phyloP scores from a whole-genome alignment of 805 yeast species.

The Saccharomycopsis sp. region DNA sequence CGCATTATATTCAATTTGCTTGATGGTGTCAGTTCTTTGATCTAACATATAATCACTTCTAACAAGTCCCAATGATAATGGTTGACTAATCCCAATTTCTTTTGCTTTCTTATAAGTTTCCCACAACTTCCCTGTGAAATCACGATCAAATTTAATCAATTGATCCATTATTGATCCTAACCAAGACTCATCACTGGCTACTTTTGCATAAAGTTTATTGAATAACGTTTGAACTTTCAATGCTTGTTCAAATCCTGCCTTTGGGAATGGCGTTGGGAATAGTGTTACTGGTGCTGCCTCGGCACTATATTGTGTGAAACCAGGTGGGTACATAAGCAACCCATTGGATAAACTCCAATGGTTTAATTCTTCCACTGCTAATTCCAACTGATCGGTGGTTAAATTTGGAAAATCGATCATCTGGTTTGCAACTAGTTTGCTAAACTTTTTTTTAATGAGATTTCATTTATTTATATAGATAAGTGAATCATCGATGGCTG shows the following conservation, averaged over 20 bases:
- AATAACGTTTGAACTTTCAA: conserved; percentile 55
- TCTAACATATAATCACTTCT: conserved; percentile 85
- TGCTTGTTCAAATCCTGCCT: conserved; percentile 57
- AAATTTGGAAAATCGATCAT: conserved; percentile 31
- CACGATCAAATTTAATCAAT: conserved; percentile 54
- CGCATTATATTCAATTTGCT: conserved; percentile 95
- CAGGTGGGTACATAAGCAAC: conserved; percentile 69
- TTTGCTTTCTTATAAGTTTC: conserved; percentile 47
- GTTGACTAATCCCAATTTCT: conserved; percentile 48
- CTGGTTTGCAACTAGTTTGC: no score
- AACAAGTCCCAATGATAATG: conserved; percentile 73
- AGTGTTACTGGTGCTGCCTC: conserved; percentile 80
- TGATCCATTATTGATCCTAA: conserved; percentile 46
- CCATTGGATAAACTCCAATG: conserved; percentile 84
- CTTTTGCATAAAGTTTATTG: conserved; percentile 67
- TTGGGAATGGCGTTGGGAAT: conserved; percentile 86
- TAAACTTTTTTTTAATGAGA: no score
- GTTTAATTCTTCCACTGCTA: conserved; percentile 40
- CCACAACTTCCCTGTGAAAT: conserved; percentile 78
- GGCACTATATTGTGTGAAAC: conserved; percentile 38
- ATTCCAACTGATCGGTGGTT: conserved; percentile 24
- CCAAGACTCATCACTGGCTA: conserved; percentile 53
- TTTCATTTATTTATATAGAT: no score
- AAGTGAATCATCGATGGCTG: no score
- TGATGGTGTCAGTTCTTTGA: conserved; percentile 44